Conservation (phyloP, 371 early-diverging fungal species). For the Funneliformis caledonium region DNA sequence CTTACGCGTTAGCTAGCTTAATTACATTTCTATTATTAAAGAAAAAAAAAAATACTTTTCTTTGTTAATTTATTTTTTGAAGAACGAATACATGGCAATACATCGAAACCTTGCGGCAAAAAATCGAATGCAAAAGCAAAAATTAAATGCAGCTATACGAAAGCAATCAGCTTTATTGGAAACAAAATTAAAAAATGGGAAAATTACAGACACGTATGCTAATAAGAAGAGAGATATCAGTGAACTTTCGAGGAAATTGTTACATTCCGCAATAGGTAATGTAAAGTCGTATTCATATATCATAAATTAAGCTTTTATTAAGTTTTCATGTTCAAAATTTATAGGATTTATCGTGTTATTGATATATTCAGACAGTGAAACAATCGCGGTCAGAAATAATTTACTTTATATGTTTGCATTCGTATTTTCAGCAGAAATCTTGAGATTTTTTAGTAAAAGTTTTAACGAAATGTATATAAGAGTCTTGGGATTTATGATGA, state of each 20-base stretch:
- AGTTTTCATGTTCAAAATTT: not conserved
- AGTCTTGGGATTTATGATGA: slow-evolving; percentile 56
- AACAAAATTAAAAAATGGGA: not conserved
- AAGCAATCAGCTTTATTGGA: not conserved
- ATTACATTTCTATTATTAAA: not conserved
- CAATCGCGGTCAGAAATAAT: slow-evolving; percentile 47
- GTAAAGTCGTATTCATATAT: not conserved
- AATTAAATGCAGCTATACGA: not conserved
- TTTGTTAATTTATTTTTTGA: not conserved
- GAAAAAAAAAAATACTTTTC: not conserved
- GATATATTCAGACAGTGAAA: slow-evolving; percentile 45
- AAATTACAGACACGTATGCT: not conserved
- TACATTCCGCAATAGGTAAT: slow-evolving; percentile 60
- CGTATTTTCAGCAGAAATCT: slow-evolving; percentile 49
- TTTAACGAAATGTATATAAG: slow-evolving; percentile 56
- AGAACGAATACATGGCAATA: not conserved
- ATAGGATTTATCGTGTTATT: slow-evolving; percentile 56
- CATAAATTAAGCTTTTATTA: not conserved
- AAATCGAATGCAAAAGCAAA: not conserved
- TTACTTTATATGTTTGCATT: slow-evolving; percentile 47
- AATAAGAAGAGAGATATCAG: slow-evolving; percentile 47
- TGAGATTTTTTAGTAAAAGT: slow-evolving; percentile 53
- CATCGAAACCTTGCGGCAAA: slow-evolving; percentile 4
- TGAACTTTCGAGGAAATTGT: slow-evolving; percentile 60
- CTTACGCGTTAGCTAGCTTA: not conserved